Evolutionary conservation across 352 stramenopile genomes (phyloP).

Genomic region (Pythium volutum): DNA sequence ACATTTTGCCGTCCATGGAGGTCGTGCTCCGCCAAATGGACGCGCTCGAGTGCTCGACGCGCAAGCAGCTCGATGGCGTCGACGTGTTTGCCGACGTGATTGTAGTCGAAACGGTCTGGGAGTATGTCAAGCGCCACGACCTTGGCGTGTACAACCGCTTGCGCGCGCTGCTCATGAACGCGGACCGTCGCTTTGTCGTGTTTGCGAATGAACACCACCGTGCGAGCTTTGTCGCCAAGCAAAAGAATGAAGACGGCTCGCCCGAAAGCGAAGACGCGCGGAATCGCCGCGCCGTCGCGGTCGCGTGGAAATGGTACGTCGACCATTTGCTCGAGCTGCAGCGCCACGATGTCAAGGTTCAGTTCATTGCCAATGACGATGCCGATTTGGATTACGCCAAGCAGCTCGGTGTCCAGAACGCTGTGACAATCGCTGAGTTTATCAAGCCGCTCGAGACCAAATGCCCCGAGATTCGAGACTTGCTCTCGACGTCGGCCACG

Average conservation of each 20-base stretch:
- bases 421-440: constrained; percentile 59
- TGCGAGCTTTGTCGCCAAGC: constrained; percentile 69
- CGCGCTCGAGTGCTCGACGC: constrained; percentile 80
- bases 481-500: constrained; percentile 41
- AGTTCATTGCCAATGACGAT: constrained; percentile 66
- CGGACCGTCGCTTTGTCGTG: constrained; percentile 84
- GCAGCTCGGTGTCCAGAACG: constrained; percentile 42
- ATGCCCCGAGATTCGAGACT: constrained; percentile 56
- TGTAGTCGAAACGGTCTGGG: constrained; percentile 89
- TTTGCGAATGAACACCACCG: constrained; percentile 94
- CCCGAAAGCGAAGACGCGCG: constrained; percentile 68
- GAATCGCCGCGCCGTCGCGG: constrained; percentile 85
- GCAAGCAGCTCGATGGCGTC: constrained; percentile 38
- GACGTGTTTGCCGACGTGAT: constrained; percentile 84
- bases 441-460: constrained; percentile 43
- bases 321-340: constrained; percentile 54
- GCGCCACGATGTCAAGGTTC: constrained; percentile 40
- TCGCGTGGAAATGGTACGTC: constrained; percentile 78
- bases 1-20: constrained; percentile 89
- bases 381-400: constrained; percentile 50
- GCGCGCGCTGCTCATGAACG: constrained; percentile 80
- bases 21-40: constrained; percentile 90
- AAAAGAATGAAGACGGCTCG: constrained; percentile 21
- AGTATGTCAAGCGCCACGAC: constrained; percentile 88
- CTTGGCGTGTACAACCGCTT: constrained; percentile 88